Conservation (phyloP, 1,139 yeast species). For the Kluyveromyces sp. region DNA sequence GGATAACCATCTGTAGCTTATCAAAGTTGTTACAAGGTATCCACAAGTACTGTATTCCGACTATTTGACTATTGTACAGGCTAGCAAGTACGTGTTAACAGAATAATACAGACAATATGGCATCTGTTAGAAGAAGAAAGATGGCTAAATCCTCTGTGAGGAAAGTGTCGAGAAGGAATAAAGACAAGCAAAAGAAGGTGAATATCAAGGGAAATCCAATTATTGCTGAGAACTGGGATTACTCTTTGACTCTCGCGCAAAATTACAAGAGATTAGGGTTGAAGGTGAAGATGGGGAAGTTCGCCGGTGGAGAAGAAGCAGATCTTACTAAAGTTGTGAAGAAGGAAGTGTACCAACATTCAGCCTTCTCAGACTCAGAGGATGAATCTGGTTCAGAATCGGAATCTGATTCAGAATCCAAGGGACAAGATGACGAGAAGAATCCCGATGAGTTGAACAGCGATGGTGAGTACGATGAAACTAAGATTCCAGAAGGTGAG, state of each 20-base stretch:
- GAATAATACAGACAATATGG: constrained; percentile 37
- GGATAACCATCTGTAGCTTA: not conserved
- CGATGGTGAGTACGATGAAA: constrained; percentile 44
- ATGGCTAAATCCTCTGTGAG: constrained; percentile 63
- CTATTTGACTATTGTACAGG: no score
- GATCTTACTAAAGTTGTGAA: constrained; percentile 31
- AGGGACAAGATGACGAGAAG: constrained; percentile 31
- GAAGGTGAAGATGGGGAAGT: constrained; percentile 52
- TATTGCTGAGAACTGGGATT: constrained; percentile 88
- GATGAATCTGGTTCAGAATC: constrained; percentile 17
- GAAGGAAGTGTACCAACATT: constrained; percentile 16
- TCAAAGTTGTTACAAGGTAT: not conserved
- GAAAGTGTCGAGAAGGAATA: constrained; percentile 60
- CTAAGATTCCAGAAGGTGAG: constrained; percentile 64
- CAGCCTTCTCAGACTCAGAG: constrained; percentile 29
- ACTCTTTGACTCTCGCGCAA: constrained; percentile 69
- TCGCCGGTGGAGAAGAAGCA: constrained; percentile 63
- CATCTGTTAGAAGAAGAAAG: constrained; percentile 81
- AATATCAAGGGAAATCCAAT: constrained; percentile 67
- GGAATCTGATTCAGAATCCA: constrained; percentile 5
- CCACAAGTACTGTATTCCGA: no score
- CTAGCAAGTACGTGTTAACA: not conserved
- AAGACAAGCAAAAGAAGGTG: constrained; percentile 59
- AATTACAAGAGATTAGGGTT: constrained; percentile 76
- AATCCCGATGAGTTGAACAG: constrained; percentile 25